Evolutionary conservation across 768 basidiomycete species (phyloP), one percentile per base, ranked within the genome.

Genomic region (Coprinopsis marcescibilis): DNA sequence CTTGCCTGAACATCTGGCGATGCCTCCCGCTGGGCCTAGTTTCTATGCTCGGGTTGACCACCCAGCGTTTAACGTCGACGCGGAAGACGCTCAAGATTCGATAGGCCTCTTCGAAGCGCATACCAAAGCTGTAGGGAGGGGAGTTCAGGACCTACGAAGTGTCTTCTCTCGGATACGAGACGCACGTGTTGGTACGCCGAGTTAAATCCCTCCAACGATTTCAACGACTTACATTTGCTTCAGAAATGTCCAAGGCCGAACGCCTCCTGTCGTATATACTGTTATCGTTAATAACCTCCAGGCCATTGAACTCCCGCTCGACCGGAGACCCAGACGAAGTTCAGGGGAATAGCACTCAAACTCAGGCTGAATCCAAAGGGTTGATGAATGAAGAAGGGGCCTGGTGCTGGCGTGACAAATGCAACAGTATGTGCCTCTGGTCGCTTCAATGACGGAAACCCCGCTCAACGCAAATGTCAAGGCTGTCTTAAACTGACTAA

Each of bases 391-490:
- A 71, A 7, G 77, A 86, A 20, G 83, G 86, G 1, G 89, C 86
- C 2, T 88, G 90, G 86, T 90, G 89, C 60, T 94, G 89, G 89
- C 73, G 81, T 20, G 87, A 92, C 44, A 73, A 72, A 2, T 91
- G 89, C 59, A 63, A 74, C 59, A 81, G 87, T 86, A 55, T 12
- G 66, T 41, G 38, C 4, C 38, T 5, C 12, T 27, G 40, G 25
- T 41, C 2, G 38, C 34, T 3, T 26, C n/a, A 27, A 14, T 41
- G 37, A 26, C 23, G 27, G 15, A n/a, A 41, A 25, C 4, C 15
- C 19, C 19, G 44, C 43, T 32, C 14, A 35, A 19, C 2, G 25
- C 15, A 35, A 36, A 23, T 13, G 8, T 25, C 13, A 14, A 87
- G 89, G 81, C 29, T 92, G 89, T 59, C 64, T 91, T n/a, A 75